phyloP scores from a whole-genome alignment of 2,329 filamentous ascomycete genomes.

The Parafenestella ontariensis region DNA sequence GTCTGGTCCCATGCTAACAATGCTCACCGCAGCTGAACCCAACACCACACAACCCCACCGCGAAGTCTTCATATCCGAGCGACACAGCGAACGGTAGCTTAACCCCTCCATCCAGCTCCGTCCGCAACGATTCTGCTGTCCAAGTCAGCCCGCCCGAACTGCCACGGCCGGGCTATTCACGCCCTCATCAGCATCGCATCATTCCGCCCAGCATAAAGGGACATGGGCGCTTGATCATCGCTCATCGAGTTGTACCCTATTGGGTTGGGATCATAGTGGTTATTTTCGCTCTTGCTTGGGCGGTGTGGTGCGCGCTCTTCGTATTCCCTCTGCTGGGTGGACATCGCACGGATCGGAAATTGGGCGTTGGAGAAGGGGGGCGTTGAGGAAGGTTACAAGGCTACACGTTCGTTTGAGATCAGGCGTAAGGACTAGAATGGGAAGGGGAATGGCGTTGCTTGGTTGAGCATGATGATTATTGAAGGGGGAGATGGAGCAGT shows the following conservation, averaged over 20 bases:
- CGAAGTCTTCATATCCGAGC: conserved; percentile 6
- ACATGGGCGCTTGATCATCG: conserved; percentile 27
- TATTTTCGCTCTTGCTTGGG: conserved; percentile 25
- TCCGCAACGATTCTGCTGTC: conserved; percentile 19
- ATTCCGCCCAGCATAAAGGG: conserved; percentile 31
- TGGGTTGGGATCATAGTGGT: conserved; percentile 21
- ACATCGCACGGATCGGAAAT: conserved; percentile 6
- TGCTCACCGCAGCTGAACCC: conserved; percentile 7
- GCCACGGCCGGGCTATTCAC: conserved; percentile 14
- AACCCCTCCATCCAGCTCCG: conserved; percentile 1
- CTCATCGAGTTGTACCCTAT: conserved; percentile 29
- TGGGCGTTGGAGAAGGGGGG: background rate
- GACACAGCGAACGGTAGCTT: conserved; percentile 22
- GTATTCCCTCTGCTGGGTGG: conserved; percentile 21
- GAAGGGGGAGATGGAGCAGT: too few relatives aligned
- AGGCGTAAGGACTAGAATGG: too few relatives aligned
- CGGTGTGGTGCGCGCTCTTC: conserved; percentile 25
- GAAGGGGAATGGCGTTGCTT: too few relatives aligned
- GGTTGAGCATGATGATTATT: too few relatives aligned
- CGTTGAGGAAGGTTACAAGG: background rate
- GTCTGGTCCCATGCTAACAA: conserved; percentile 6
- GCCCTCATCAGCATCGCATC: conserved; percentile 28
- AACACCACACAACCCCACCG: conserved; percentile 1
- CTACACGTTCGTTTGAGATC: too few relatives aligned
- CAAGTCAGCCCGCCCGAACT: conserved; percentile 13